Conservation (phyloP, 768 basidiomycete species). For the Porpolomopsis calyptriformis region DNA sequence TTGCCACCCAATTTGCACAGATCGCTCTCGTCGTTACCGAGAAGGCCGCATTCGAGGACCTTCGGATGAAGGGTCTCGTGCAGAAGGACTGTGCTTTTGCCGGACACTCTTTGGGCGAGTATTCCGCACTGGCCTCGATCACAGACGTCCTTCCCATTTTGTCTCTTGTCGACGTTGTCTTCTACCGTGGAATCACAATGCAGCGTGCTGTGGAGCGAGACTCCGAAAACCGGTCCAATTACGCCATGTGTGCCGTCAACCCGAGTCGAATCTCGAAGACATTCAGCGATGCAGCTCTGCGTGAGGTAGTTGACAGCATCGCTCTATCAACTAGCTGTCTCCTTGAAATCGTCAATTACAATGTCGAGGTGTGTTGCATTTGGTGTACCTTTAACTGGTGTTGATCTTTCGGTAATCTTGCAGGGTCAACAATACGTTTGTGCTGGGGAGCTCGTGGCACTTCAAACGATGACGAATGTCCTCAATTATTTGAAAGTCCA, state of each 20-base stretch:
- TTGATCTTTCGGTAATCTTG: no score
- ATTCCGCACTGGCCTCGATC: slow-evolving; percentile 95
- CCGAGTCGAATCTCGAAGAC: slow-evolving; percentile 89
- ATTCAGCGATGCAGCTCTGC: slow-evolving; percentile 91
- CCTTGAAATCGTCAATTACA: slow-evolving; percentile 97
- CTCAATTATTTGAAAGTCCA: no score
- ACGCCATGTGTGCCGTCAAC: slow-evolving; percentile 99
- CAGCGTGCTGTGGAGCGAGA: slow-evolving; percentile 98
- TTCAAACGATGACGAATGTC: no score
- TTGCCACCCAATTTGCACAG: slow-evolving; percentile 97
- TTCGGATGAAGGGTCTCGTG: slow-evolving; percentile 92
- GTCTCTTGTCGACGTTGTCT: slow-evolving; percentile 93
- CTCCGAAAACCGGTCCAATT: slow-evolving; percentile 83
- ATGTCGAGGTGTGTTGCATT: slow-evolving; percentile 58
- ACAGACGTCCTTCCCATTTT: slow-evolving; percentile 95
- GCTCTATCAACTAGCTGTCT: slow-evolving; percentile 64
- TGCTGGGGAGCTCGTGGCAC: slow-evolving; percentile 96
- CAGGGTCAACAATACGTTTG: slow-evolving; percentile 99
- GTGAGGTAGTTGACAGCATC: slow-evolving; percentile 93
- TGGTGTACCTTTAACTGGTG: neutral
- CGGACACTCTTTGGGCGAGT: slow-evolving; percentile 97
- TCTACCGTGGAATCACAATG: slow-evolving; percentile 99
- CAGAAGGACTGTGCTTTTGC: slow-evolving; percentile 90
- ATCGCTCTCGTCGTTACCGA: slow-evolving; percentile 97
- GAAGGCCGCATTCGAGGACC: slow-evolving; percentile 96